Base-by-base conservation (phyloP, 2,329 filamentous ascomycete species). In the Tolypocladium sp. region DNA sequence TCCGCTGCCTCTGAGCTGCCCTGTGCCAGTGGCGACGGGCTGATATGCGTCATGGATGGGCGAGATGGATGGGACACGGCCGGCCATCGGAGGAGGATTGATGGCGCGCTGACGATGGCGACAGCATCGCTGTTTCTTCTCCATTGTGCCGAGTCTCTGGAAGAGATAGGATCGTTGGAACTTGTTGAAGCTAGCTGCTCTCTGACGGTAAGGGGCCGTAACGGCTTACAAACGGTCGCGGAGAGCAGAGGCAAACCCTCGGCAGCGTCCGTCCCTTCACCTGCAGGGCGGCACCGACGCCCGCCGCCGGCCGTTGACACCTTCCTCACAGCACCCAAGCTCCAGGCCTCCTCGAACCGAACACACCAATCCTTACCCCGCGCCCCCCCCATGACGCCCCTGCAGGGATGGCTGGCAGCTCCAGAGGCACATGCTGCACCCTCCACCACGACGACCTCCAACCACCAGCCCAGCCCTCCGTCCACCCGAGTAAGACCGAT, bases 401-500 rank as follows among this genome's bases (percentile, higher is more conserved):
- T 2, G 30, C 49, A 33, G 46, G 42, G 42, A 9, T 44, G 42
- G 22, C 25, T 15, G 37, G 37, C 8, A 33, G 30, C 37, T 38
- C 46, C 27, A 51, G 30, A 20, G 27, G 46, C 46, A 52, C 49
- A 52, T 52, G 49, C 49, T 8, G 30, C 49, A n/a, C 30, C 46
- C 49, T 52, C 49, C 49, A 13, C 49, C 49, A n/a, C 49, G 8
- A 17, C 4, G 17, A n/a, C 27, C 30, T 33, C 49, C 27, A 51
- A 33, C 46, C 37, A 25, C 12, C 55, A 22, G 41, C 20, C 56
- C 33, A 22, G 17, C 27, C 38, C 59, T 71, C 71, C 70, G 68
- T 71, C 66, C 66, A 67, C 63, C 70, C 72, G 71, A 73, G 68
- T 64, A 58, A 70, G 66, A 65, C 69, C 70, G 69, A 67, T 67